Conservation (phyloP, 306 rosid genomes). For the Sphenostylis stenocarpa region DNA sequence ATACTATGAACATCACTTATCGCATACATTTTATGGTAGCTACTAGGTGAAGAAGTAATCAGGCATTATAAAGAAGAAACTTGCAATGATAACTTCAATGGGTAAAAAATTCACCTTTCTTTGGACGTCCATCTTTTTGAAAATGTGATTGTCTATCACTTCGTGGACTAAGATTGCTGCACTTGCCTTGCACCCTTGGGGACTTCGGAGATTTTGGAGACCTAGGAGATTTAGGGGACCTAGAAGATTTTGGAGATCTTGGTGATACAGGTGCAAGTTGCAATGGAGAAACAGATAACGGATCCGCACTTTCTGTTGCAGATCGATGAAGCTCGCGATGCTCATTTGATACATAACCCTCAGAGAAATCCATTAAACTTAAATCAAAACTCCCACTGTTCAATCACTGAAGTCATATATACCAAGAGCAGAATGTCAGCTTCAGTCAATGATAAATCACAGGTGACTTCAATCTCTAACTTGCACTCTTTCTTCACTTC, state of each 20-base stretch:
- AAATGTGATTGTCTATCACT: constrained; percentile 41
- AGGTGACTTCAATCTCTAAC: constrained; percentile 29
- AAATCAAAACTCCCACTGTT: constrained; percentile 20
- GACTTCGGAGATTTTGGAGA: constrained; percentile 52
- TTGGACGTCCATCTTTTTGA: constrained; percentile 50
- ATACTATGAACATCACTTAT: not conserved
- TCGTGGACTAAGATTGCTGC: constrained; percentile 40
- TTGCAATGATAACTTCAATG: not conserved
- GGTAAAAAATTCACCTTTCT: constrained; percentile 47
- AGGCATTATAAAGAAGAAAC: not conserved
- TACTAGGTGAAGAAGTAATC: not conserved
- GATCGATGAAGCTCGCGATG: constrained; percentile 49
- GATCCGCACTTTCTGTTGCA: constrained; percentile 52
- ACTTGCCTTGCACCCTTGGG: constrained; percentile 39
- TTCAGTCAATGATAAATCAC: not conserved
- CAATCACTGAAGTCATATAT: constrained; percentile 23
- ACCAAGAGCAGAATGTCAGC: constrained; percentile 14
- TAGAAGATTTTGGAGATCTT: constrained; percentile 47
- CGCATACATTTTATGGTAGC: not conserved
- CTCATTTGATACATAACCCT: constrained; percentile 51
- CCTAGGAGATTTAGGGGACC: constrained; percentile 44
- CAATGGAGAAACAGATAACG: constrained; percentile 45
- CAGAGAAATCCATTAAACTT: constrained; percentile 51
- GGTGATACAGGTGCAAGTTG: constrained; percentile 45
- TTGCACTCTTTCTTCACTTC: constrained; percentile 21